These are phyloP conservation scores for Agrocybe praecox DNA, from an alignment of 768 basidiomycete genomes.

Conservation along the genomic window DNA sequence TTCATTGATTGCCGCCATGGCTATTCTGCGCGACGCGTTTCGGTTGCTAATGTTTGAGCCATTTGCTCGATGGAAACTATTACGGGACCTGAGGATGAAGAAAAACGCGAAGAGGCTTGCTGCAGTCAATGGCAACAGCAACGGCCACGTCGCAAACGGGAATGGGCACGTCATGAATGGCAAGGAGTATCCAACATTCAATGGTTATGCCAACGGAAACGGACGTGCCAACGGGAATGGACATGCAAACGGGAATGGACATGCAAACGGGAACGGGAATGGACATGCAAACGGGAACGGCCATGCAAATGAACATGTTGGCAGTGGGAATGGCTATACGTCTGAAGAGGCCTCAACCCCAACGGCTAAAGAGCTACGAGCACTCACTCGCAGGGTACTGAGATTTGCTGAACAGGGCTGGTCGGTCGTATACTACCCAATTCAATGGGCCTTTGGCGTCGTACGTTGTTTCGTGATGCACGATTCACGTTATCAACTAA, in stretches of 20 bases:
- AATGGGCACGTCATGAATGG: constrained; percentile 16
- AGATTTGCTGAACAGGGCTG: constrained; percentile 97
- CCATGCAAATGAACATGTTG: constrained; percentile 15
- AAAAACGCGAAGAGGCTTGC: not conserved
- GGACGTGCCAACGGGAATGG: constrained; percentile 13
- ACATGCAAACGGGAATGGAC: constrained; percentile 23
- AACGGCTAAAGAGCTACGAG: constrained; percentile 52
- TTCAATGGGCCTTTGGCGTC: constrained; percentile 77
- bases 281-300: constrained; percentile 27
- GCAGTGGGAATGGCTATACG: constrained; percentile 27
- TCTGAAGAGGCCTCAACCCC: constrained; percentile 19
- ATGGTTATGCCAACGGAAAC: constrained; percentile 28
- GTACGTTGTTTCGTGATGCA: constrained; percentile 54
- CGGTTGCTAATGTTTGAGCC: constrained; percentile 80
- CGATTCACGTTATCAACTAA: constrained; percentile 6
- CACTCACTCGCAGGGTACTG: constrained; percentile 70
- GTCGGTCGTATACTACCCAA: constrained; percentile 78
- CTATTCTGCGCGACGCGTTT: constrained; percentile 77
- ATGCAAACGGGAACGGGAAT: constrained; percentile 24
- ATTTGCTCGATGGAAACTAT: constrained; percentile 77
- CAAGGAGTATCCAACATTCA: constrained; percentile 9
- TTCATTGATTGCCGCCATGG: constrained; percentile 85
- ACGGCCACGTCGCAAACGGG: constrained; percentile 19
- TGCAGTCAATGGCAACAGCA: not conserved
- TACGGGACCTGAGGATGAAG: constrained; percentile 43